Evolutionary conservation across 352 stramenopile species (phyloP), one percentile per base, ranked within the genome.

Genomic region (Pythium volutum): DNA sequence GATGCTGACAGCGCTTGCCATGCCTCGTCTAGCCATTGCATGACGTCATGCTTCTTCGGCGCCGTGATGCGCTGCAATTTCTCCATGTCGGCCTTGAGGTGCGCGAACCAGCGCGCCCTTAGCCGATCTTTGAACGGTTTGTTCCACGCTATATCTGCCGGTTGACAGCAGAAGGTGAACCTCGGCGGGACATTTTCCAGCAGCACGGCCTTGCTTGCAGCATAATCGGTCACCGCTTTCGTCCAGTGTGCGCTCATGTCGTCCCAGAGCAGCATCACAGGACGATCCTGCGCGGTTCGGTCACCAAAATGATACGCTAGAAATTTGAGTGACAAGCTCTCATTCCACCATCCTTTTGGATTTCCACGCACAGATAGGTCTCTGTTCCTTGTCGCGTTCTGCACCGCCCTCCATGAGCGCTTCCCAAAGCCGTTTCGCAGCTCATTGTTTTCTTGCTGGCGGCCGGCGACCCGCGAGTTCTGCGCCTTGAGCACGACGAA

Each of bases 261-360:
- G 27, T 66, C 51, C 59, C 50, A 61, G 10, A 66, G 34, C 2
- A 66, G 59, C 42, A 66, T 42, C 6, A 61, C 59, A 6, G 59
- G 59, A 1, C 14, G 14, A n/a, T 60, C 39, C 4, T 23, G 20
- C 1, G 26, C 7, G 7, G 41, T 26, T 1, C 59, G 41, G 10
- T 45, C 0, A 11, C 59, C 59, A 27, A 66, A 66, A 57, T 66
- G 59, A 23, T 41, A 57, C 7, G 15, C 16, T 18, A 61, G 52
- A 27, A 66, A 66, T 14, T 18, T 14, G 3, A 61, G 12, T 1
- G 51, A 61, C 4, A 66, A 34, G 7, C 43, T 14, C 18, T 60
- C 59, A n/a, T 66, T 61, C 59, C 59, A 56, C 59, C 59, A 66
- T 15, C 27, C 59, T 26, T 46, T 61, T 18, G 59, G 59, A 48